phyloP scores from a whole-genome alignment of 495 filamentous ascomycete genomes.

The Elaphomyces granulatus region DNA sequence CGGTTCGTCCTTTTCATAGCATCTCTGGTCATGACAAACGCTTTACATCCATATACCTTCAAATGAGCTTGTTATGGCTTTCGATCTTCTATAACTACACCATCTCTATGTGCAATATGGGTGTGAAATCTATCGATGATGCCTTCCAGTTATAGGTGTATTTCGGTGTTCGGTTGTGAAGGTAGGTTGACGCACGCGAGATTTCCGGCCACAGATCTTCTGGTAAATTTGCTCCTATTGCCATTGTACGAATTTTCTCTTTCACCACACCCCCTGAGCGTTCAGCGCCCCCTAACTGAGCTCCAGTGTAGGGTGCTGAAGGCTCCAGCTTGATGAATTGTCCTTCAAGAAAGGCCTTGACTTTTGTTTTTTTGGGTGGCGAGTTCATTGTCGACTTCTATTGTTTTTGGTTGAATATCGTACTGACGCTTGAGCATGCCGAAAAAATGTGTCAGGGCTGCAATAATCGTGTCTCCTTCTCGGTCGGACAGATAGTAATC shows the following conservation, averaged over 20 bases:
- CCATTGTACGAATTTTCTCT: slow-evolving; percentile 1
- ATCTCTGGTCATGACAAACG: slow-evolving; percentile 9
- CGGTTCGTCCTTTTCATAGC: slow-evolving; percentile 7
- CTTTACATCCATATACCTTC: slow-evolving; percentile 3
- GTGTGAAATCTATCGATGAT: neutral
- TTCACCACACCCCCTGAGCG: neutral
- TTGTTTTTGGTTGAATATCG: neutral
- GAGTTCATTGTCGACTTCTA: neutral
- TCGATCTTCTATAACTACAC: neutral
- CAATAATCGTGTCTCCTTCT: neutral
- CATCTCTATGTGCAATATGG: neutral
- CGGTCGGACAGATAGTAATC: neutral
- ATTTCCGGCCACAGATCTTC: slow-evolving; percentile 2
- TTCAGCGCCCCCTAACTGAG: slow-evolving; percentile 1
- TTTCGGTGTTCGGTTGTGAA: slow-evolving; percentile 1
- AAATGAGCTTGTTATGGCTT: slow-evolving; percentile 7
- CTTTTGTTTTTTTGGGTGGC: neutral
- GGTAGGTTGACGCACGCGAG: neutral
- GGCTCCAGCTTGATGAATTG: slow-evolving; percentile 1
- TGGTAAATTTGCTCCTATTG: neutral
- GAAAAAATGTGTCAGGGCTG: neutral
- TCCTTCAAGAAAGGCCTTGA: neutral
- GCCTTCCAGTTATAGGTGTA: slow-evolving; percentile 2
- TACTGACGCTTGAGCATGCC: neutral
- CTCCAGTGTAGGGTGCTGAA: neutral